Percentiles rank a stretch among this genome's conserved stretches.
These are phyloP conservation scores for Leucogyrophana mollusca DNA, from an alignment of 768 basidiomycete genomes.

Conservation along the genomic window DNA sequence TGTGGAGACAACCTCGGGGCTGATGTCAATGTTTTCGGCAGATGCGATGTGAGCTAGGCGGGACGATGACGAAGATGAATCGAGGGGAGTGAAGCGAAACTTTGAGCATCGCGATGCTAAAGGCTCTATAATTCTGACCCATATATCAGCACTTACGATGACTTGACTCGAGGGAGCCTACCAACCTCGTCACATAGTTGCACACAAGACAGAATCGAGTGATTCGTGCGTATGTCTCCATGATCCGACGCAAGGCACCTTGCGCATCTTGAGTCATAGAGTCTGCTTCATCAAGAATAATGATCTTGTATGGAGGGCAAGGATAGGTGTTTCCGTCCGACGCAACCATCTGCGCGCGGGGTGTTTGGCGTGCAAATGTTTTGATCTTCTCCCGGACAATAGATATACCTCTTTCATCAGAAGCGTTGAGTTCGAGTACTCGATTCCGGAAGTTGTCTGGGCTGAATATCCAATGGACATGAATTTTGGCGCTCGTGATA, in stretches of 20 bases:
- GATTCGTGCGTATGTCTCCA: conserved; percentile 98
- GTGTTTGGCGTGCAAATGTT: conserved; percentile 91
- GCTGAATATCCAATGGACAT: conserved; percentile 41
- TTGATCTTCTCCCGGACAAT: conserved; percentile 99
- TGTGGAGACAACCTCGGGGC: conserved; percentile 59
- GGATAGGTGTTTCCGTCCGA: conserved; percentile 86
- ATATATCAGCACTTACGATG: background rate
- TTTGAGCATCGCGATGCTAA: conserved; percentile 98
- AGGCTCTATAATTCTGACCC: conserved; percentile 90
- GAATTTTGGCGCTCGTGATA: background rate
- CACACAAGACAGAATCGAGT: conserved; percentile 98
- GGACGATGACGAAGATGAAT: conserved; percentile 67
- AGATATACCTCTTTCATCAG: conserved; percentile 95
- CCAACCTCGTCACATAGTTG: conserved; percentile 97
- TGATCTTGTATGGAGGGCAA: conserved; percentile 97
- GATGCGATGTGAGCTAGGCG: conserved; percentile 81
- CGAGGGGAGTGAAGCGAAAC: conserved; percentile 95
- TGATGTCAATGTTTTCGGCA: conserved; percentile 64
- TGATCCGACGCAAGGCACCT: conserved; percentile 93
- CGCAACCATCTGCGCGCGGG: conserved; percentile 70
- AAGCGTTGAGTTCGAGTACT: conserved; percentile 96
- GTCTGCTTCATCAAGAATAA: conserved; percentile 98
- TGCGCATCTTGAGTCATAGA: conserved; percentile 99
- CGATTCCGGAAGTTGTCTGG: conserved; percentile 93
- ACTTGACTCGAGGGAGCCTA: background rate